phyloP scores from a whole-genome alignment of 2,329 filamentous ascomycete genomes.

The Juglanconis juglandina region DNA sequence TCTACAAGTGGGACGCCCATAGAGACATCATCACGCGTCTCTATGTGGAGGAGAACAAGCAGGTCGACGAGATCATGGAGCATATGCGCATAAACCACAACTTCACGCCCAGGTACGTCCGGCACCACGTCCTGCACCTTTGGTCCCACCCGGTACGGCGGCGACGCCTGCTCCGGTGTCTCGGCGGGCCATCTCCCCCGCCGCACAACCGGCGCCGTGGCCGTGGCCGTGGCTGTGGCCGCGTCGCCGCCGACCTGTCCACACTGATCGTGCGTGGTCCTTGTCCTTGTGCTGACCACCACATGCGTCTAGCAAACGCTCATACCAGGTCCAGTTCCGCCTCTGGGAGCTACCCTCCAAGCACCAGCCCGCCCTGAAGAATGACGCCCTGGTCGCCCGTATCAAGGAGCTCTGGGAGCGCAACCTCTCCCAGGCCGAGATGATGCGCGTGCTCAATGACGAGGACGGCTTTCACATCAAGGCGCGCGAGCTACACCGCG shows the following conservation, averaged over 20 bases:
- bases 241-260: not conserved
- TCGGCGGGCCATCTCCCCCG: conserved; percentile 12
- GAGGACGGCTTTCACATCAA: conserved; percentile 71
- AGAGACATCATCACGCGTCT: conserved; percentile 50
- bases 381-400: conserved; percentile 62
- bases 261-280: too few species aligned
- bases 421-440: conserved; percentile 70
- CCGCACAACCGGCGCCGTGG: conserved; percentile 1
- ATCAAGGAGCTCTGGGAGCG: conserved; percentile 75
- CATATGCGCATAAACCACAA: conserved; percentile 62
- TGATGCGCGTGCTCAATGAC: conserved; percentile 65
- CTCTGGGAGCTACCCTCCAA: conserved; percentile 77
- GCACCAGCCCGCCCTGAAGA: conserved; percentile 68
- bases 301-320: conserved; percentile 58
- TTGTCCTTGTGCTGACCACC: not conserved
- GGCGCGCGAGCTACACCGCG: conserved; percentile 65
- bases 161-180: conserved; percentile 1
- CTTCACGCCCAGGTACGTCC: conserved; percentile 66
- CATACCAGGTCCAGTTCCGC: conserved; percentile 72
- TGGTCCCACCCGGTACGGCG: not conserved
- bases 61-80: conserved; percentile 70
- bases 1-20: conserved; percentile 45
- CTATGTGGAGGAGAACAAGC: conserved; percentile 73
- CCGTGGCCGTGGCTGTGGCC: not conserved
- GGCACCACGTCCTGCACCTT: conserved; percentile 8